These are phyloP conservation scores for Shiraia bambusicola DNA, from an alignment of 2,329 filamentous ascomycete genomes.

Conservation along the genomic window DNA sequence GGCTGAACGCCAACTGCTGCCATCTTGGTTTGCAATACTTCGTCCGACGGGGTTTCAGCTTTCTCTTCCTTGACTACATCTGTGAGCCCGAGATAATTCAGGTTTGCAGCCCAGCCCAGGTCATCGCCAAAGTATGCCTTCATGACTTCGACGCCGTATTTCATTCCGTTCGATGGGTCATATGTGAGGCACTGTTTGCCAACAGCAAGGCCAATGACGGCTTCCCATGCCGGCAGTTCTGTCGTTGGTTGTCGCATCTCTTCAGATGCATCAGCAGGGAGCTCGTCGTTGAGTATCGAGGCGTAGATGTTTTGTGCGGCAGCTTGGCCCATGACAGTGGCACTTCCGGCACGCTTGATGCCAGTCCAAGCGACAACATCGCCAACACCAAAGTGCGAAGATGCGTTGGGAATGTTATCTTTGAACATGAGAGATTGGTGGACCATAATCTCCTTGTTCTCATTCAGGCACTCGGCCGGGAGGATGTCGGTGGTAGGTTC, in stretches of 20 bases:
- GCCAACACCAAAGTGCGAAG: conserved; percentile 67
- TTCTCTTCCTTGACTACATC: conserved; percentile 36
- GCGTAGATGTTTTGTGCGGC: conserved; percentile 60
- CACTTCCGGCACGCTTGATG: conserved; percentile 76
- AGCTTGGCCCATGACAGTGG: conserved; percentile 71
- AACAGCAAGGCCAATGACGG: conserved; percentile 69
- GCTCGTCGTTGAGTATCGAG: conserved; percentile 39
- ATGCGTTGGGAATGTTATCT: conserved; percentile 56
- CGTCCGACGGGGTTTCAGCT: conserved; percentile 14
- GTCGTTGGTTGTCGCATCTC: conserved; percentile 19
- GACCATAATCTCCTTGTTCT: conserved; percentile 67
- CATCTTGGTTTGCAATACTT: conserved; percentile 23
- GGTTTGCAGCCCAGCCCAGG: conserved; percentile 53
- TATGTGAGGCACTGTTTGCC: conserved; percentile 70
- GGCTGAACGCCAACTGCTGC: conserved; percentile 34
- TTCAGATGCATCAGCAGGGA: conserved; percentile 9
- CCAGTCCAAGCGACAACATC: conserved; percentile 72
- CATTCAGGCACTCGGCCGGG: conserved; percentile 59
- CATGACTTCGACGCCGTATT: conserved; percentile 63
- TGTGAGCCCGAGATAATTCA: conserved; percentile 38
- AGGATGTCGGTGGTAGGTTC: conserved; percentile 65
- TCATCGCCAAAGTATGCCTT: conserved; percentile 67
- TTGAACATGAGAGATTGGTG: conserved; percentile 57
- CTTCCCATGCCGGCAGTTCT: conserved; percentile 40
- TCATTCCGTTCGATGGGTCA: conserved; percentile 58